phyloP scores from a whole-genome alignment of 495 filamentous ascomycete genomes.

The Penicillium ochrochloron region DNA sequence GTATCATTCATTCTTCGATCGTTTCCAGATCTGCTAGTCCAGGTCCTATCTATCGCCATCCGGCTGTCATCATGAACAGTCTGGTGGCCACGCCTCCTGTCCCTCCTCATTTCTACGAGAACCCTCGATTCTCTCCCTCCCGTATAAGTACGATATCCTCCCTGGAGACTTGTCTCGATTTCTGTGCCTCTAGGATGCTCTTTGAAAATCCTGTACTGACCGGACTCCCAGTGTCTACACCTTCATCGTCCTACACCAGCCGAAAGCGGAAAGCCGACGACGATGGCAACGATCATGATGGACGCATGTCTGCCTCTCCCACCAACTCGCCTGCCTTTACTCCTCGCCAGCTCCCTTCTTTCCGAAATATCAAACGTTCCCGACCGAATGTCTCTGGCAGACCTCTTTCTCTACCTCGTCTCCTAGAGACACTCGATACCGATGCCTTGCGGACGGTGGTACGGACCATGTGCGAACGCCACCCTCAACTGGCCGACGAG shows the following conservation, averaged over 20 bases:
- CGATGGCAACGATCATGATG: conserved; percentile 66
- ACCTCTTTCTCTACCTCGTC: conserved; percentile 77
- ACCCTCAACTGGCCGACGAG: conserved; percentile 76
- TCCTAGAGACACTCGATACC: conserved; percentile 88
- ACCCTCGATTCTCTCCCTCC: conserved; percentile 70
- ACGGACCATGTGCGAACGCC: conserved; percentile 84
- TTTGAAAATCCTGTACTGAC: conserved; percentile 26
- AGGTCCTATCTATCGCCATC: conserved; percentile 33
- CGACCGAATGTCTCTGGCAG: conserved; percentile 74
- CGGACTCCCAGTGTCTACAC: conserved; percentile 54
- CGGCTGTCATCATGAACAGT: conserved; percentile 64
- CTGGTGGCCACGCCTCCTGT: conserved; percentile 66
- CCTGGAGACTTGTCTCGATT: background rate
- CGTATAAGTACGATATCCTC: conserved; percentile 62
- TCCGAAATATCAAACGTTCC: conserved; percentile 66
- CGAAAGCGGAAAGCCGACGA: conserved; percentile 92
- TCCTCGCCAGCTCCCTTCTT: conserved; percentile 63
- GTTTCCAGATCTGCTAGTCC: conserved; percentile 7
- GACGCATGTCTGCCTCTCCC: conserved; percentile 88
- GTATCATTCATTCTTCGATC: conserved; percentile 15
- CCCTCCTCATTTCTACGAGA: conserved; percentile 78
- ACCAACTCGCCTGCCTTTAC: conserved; percentile 75
- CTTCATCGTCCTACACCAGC: conserved; percentile 54
- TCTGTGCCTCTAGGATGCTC: background rate
- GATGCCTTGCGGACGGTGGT: conserved; percentile 81